A percentile compares a stretch with the other conserved stretches of the same genome.
phyloP scores from a whole-genome alignment of 2,329 filamentous ascomycete genomes.

The Talaromyces amestolkiae region DNA sequence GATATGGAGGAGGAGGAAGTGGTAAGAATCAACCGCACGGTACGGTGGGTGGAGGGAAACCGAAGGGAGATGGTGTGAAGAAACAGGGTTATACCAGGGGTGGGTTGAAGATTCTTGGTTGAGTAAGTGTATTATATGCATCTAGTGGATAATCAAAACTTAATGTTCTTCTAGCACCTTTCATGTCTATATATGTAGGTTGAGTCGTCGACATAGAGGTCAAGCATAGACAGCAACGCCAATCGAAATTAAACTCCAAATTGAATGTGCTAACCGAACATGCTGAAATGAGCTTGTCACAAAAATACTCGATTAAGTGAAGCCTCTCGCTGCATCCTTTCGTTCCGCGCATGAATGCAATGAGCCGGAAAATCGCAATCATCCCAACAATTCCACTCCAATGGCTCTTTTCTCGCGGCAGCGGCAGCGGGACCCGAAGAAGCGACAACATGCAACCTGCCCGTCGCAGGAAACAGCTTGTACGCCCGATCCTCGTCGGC shows the following conservation, averaged over 20 bases:
- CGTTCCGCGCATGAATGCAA: slow-evolving; percentile 10
- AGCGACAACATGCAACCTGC: slow-evolving; percentile 5
- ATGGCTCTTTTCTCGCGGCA: background rate
- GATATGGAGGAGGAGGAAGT: slow-evolving; percentile 28
- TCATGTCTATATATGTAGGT: slow-evolving; percentile 2
- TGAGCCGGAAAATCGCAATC: slow-evolving; percentile 19
- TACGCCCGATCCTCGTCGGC: background rate
- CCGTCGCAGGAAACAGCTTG: background rate
- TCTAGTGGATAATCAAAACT: background rate
- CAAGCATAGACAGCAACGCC: background rate
- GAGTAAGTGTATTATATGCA: slow-evolving; percentile 21
- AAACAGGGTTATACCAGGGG: slow-evolving; percentile 48
- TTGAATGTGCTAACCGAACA: background rate
- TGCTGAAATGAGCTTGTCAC: background rate
- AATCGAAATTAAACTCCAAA: background rate
- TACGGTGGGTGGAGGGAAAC: slow-evolving; percentile 41
- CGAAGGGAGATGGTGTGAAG: slow-evolving; percentile 45
- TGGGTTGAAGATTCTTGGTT: slow-evolving; percentile 46
- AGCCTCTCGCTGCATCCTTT: no score
- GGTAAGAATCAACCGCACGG: slow-evolving; percentile 20
- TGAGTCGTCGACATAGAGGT: background rate
- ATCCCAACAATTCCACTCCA: slow-evolving; percentile 10
- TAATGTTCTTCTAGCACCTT: slow-evolving; percentile 4
- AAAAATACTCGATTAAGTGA: background rate
- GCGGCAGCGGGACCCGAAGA: no score